phyloP scores from a whole-genome alignment of 768 basidiomycete genomes.

The Pleurotus cornucopiae region DNA sequence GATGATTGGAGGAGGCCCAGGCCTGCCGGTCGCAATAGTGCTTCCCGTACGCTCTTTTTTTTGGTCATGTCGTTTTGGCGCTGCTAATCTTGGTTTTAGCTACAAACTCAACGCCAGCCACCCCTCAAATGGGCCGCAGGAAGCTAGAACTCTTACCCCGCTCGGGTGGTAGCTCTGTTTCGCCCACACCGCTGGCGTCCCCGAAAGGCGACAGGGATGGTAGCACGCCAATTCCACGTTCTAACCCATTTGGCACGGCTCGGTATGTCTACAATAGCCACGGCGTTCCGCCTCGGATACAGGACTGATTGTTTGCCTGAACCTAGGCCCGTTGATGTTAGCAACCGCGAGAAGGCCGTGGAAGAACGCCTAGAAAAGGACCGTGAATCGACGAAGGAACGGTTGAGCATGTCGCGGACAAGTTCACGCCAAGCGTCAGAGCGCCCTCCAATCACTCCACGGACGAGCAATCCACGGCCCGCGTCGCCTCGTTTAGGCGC shows the following conservation, averaged over 20 bases:
- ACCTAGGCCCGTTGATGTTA: slow-evolving; percentile 80
- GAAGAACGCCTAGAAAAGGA: slow-evolving; percentile 68
- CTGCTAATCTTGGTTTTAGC: slow-evolving; percentile 35
- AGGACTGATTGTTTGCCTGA: slow-evolving; percentile 2
- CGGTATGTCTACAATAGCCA: slow-evolving; percentile 38
- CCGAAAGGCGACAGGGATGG: slow-evolving; percentile 50
- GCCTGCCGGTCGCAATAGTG: slow-evolving; percentile 39
- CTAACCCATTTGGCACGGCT: slow-evolving; percentile 88
- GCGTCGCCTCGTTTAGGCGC: slow-evolving; percentile 25
- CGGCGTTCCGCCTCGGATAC: background rate
- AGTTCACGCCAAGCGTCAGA: slow-evolving; percentile 49
- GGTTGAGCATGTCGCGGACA: slow-evolving; percentile 46
- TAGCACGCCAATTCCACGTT: slow-evolving; percentile 33
- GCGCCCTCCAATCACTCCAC: slow-evolving; percentile 30
- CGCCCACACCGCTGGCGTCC: slow-evolving; percentile 74
- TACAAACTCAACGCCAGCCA: slow-evolving; percentile 70
- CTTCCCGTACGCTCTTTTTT: slow-evolving; percentile 47
- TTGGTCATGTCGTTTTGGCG: background rate
- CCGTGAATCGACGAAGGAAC: slow-evolving; percentile 51
- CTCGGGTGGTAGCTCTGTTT: slow-evolving; percentile 58
- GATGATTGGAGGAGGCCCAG: slow-evolving; percentile 74
- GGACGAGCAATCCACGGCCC: slow-evolving; percentile 19
- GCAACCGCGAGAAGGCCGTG: slow-evolving; percentile 71
- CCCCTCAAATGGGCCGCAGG: slow-evolving; percentile 72
- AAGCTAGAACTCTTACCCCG: slow-evolving; percentile 88